Percentiles rank a stretch among this genome's conserved stretches.
Evolutionary conservation across 1,284 basidiomycete genomes (phyloP).

Genomic region (Cryptococcus jaspeensis): DNA sequence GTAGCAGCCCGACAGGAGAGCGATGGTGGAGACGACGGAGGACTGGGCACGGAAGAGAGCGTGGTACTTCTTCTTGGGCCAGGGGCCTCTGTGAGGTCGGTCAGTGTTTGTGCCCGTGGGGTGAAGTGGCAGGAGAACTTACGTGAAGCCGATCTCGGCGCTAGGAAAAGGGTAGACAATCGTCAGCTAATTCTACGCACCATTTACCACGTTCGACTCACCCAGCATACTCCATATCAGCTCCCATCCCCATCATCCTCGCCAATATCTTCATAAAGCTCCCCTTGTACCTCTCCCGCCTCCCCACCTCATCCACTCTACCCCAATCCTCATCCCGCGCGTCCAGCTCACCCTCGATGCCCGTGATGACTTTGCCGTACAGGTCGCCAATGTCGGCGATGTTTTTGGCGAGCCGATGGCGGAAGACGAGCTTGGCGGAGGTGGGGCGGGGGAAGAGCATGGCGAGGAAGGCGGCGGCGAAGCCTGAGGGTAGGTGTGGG

Average conservation of each 20-base stretch:
- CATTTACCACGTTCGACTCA: conserved; percentile 14
- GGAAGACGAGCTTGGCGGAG: conserved; percentile 40
- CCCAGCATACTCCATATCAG: conserved; percentile 33
- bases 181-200: not conserved
- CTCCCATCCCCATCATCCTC: conserved; percentile 29
- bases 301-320: conserved; percentile 13
- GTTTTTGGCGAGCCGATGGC: conserved; percentile 40
- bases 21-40: conserved; percentile 33
- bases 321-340: conserved; percentile 4
- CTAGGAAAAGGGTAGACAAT: conserved; percentile 5
- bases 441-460: conserved; percentile 46
- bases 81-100: conserved; percentile 34
- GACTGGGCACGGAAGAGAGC: conserved; percentile 29
- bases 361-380: conserved; percentile 39
- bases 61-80: conserved; percentile 45
- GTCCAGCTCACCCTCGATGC: conserved; percentile 40
- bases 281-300: conserved; percentile 23
- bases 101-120: not conserved
- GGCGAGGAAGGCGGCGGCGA: conserved; percentile 43
- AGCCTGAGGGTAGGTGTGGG: conserved; percentile 23
- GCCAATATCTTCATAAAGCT: conserved; percentile 36
- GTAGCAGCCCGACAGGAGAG: conserved; percentile 38
- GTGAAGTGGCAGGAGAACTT: conserved; percentile 1
- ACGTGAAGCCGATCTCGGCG: conserved; percentile 39
- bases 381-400: conserved; percentile 41